Evolutionary conservation across 306 rosid genomes (phyloP), one percentile per base, ranked within the genome.

Genomic region (Sindora glabra): DNA sequence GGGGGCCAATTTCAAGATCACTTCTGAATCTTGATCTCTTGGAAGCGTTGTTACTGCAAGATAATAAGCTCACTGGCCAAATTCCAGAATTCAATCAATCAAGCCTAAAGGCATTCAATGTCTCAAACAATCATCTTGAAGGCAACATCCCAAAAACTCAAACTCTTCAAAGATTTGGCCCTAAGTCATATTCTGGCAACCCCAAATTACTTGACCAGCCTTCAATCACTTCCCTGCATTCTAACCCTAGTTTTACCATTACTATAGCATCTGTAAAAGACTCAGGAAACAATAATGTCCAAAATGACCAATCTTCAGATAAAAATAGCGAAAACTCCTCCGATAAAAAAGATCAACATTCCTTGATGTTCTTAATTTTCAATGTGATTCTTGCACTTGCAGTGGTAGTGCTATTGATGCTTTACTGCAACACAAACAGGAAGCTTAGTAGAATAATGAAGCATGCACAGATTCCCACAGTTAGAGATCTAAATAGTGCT

Each of bases 1-100:
- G 10, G 0, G 79, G 85, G 34, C 14, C 55, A 25, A 73, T 84
- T 44, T 57, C 85, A n/a, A 1, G 1, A 12, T 75, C 77, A 4
- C 59, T 73, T 17, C 34, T 32, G 18, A 48, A 36, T 45, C 76
- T 81, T 17, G 26, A 27, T 46, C 48, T 17, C 7, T 62, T 81
- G 76, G 75, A 64, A 52, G 60, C 69, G 0, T 44, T 84, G 72
- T 61, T 63, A 14, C 44, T 81, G 41, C 71, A 78, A 36, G 59
- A 67, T 29, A 84, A 81, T 62, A 46, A 27, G 5, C 58, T 81
- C 38, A 34, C 50, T 6, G 81, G 79, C 63, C n/a, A 42, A 0
- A 71, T 81, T 16, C 85, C 87, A 7, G 83, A 32, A 16, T 46
- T 84, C 26, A 64, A 44, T 15, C 87, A 75, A 34, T 46, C 75